Evolutionary conservation across 2,329 filamentous ascomycete species (phyloP), one percentile per base, ranked within the genome.

Genomic region (Epichloe baconii): DNA sequence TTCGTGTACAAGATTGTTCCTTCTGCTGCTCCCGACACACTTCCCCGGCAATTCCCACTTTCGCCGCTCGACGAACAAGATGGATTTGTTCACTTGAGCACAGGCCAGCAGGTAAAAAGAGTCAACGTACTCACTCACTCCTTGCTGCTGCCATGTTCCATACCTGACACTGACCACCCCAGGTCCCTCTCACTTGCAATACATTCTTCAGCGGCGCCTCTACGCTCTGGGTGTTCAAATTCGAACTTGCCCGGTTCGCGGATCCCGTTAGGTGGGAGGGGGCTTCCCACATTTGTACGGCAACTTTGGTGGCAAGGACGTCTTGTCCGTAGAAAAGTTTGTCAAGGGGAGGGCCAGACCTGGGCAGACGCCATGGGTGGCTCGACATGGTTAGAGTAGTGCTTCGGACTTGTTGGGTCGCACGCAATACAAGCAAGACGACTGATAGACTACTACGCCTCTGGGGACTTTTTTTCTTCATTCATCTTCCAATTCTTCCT

Each of bases 1-100:
- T 77, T 69, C 55, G 66, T 83, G 55, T 83, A 82, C 71, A 83
- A 83, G 59, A 83, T 83, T 59, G 64, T 79, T 38, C 73, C 77
- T 31, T 57, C 64, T 21, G 69, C 73, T 23, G 78, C 79, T 34
- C 72, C 73, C 7, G 65, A 70, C 21, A 76, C 77, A 2, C 67
- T 82, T 37, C 79, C 79, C 3, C 61, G 67, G 2, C 65, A 69
- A 52, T 76, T 78, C 49, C 78, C 80, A 14, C 69, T 78, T 53
- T 83, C 79, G 12, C 73, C 77, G 36, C 73, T 82, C 44, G 80
- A 83, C 62, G 64, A 66, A 55, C 71, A 75, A 37, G 79, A 83
- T 59, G 79, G 79, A 47, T 83, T 80, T 63, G 68, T 83, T 35
- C 80, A 83, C 57, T 63, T 83, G 15, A 82, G 79, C 60, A 77